Evolutionary conservation across 345 rosid genomes (phyloP).

Genomic region (Populus davidiana): DNA sequence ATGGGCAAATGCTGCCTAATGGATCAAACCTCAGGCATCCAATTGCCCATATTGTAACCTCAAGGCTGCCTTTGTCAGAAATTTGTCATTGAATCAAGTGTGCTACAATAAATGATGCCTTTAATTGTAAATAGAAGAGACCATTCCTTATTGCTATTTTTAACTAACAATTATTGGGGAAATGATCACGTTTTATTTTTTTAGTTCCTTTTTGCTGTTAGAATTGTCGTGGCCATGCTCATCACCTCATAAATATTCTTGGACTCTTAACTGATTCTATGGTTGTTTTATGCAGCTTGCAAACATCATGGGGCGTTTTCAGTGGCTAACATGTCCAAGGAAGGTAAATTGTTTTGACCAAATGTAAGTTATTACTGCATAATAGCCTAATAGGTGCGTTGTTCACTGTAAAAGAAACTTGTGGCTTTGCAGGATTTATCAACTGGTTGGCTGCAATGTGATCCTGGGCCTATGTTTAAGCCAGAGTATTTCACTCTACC

Average conservation of each 20-base stretch:
- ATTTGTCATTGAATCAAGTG: too few relatives aligned
- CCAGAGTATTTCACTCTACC: slow-evolving; percentile 63
- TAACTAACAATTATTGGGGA: not conserved
- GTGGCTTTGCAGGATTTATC: slow-evolving; percentile 65
- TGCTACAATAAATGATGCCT: not conserved
- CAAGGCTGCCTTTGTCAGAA: too few relatives aligned
- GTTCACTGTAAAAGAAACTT: slow-evolving; percentile 8
- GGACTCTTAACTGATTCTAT: not conserved
- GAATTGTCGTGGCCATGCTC: not conserved
- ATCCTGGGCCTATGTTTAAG: slow-evolving; percentile 87
- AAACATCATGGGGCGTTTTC: slow-evolving; percentile 77
- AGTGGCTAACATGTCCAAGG: slow-evolving; percentile 95
- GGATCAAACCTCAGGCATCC: too few relatives aligned
- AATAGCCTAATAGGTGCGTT: not conserved
- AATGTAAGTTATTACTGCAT: not conserved
- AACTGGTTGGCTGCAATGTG: slow-evolving; percentile 93
- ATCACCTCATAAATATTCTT: not conserved
- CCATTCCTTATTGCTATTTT: not conserved
- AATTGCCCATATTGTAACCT: too few relatives aligned
- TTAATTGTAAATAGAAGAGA: not conserved
- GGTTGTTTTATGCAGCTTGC: slow-evolving; percentile 69
- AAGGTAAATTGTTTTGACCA: slow-evolving; percentile 50
- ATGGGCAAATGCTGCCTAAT: too few relatives aligned
- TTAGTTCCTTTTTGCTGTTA: not conserved
- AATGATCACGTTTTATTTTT: not conserved